Conservation (phyloP, 371 early-diverging fungal species). For the Apophysomyces sp. region DNA sequence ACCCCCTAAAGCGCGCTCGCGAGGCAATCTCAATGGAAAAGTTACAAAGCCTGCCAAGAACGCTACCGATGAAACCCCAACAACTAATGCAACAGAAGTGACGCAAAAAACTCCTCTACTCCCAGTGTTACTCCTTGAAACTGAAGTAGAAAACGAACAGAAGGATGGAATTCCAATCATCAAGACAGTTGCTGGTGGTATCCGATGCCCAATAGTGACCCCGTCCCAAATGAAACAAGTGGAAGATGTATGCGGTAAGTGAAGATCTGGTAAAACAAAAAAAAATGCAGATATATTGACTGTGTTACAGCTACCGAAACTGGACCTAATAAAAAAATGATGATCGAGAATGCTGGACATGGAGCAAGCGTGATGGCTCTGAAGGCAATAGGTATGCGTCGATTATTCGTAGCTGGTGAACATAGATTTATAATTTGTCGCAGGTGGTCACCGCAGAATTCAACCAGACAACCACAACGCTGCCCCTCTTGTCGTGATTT, state of each 20-base stretch:
- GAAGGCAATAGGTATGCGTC: conserved; percentile 57
- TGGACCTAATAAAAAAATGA: conserved; percentile 68
- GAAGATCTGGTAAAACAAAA: background rate
- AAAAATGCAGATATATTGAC: background rate
- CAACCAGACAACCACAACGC: conserved; percentile 75
- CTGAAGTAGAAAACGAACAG: too few species aligned
- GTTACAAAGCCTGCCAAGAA: background rate
- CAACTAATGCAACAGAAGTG: background rate
- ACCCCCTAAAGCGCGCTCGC: conserved; percentile 28
- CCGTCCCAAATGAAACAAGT: conserved; percentile 61
- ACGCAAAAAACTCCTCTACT: background rate
- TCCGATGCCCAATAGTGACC: conserved; percentile 56
- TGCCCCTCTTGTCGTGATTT: conserved; percentile 68
- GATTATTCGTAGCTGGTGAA: background rate
- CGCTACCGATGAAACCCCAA: background rate
- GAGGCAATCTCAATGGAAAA: conserved; percentile 3
- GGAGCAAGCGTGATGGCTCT: conserved; percentile 72
- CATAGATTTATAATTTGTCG: conserved; percentile 3
- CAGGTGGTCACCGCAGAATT: conserved; percentile 72
- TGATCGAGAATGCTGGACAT: conserved; percentile 83
- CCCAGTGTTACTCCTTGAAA: background rate
- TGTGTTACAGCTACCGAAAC: conserved; percentile 39
- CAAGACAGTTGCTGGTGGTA: conserved; percentile 50
- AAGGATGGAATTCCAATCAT: conserved; percentile 17
- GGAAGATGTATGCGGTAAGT: conserved; percentile 52